Base-by-base conservation (phyloP, 805 yeast species). In the Blastobotrys peoriensis region DNA sequence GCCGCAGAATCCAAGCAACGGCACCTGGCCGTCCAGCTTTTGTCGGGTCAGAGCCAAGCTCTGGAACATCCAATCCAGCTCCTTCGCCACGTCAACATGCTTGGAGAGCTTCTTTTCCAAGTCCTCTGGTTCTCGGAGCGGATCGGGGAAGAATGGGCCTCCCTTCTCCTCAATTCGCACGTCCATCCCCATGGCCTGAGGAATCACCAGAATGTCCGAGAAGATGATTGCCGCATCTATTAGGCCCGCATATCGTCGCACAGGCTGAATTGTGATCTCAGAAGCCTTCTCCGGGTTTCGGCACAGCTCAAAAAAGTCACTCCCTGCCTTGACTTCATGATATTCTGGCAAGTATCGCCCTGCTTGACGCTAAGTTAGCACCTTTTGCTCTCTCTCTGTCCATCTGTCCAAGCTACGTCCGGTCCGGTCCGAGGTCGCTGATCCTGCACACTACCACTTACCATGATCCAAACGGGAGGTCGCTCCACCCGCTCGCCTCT, bases 401-500 rank as follows among this genome's bases (percentile, higher is more conserved):
- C n/a, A n/a, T n/a, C n/a, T n/a, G n/a, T n/a, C n/a, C n/a, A n/a
- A n/a, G n/a, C n/a, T n/a, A n/a, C n/a, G n/a, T n/a, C n/a, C n/a
- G n/a, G n/a, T n/a, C n/a, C n/a, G n/a, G n/a, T n/a, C n/a, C n/a
- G n/a, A n/a, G n/a, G n/a, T n/a, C n/a, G n/a, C n/a, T n/a, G n/a
- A n/a, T n/a, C 18, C 17, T 10, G 36, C 6, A 33, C 17, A 16
- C 13, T 25, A 8, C 13, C 6, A 16, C 76, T 51, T 65, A 74
- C 78, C 97, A 88, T 88, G 54, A 89, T 83, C 97, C 97, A 93
- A 49, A 93, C 79, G 16, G 98, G 98, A 2, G 98, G 97, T 62
- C 98, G 79, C 66, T 93, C 98, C 34, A 91, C 97, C 48, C 68
- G 69, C 61, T 91, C 95, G 41, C 83, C 97, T 52, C 74, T 73